Base-by-base conservation (phyloP, 768 basidiomycete genomes). In the Serendipita sp. region DNA sequence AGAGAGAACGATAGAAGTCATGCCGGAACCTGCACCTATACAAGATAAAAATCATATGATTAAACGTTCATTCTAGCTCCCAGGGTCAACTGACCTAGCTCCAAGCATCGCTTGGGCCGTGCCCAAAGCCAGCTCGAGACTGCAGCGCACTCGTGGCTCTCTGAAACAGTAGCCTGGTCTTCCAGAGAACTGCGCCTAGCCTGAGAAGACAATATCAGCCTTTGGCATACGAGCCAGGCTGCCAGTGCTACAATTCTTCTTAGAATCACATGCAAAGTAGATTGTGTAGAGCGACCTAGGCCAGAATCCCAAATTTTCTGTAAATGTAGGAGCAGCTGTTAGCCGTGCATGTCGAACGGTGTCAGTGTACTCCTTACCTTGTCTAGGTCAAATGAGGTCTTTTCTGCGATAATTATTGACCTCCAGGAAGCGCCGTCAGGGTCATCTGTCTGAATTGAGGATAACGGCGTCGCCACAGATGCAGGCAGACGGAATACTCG, bases 291-390 rank as follows among this genome's bases (percentile, higher is more conserved):
- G 45, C n/a, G 9, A 3, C 88, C 91, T 51, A 95, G 78, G 1
- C 93, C 93, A 44, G 91, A 93, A 70, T 95, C 92, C 93, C 93
- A 96, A 61, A 95, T 80, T 90, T 95, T 95, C 93, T 95, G 74
- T 34, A 68, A 26, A 48, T 5, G 9, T 28, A 5, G 45, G 45
- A n/a, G 5, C n/a, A 9, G n/a, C 7, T 5, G 20, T 28, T n/a
- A 20, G 45, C 7, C 9, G n/a, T n/a, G 20, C n/a, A 48, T n/a
- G 7, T 7, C 26, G 45, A 20, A n/a, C 45, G n/a, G 9, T n/a
- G n/a, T 5, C 45, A 48, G 7, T 20, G 45, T 7, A 48, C 7
- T 16, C 66, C 77, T 69, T 65, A 90, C 93, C 82, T 96, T 95
- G 76, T 96, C 93, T 3, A 95, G 76, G 69, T 94, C 93, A 70